Percentiles rank a stretch among this genome's conserved stretches.
Evolutionary conservation across 169 alveolate genomes (phyloP).

Genomic region (Eimeria brunetti): DNA sequence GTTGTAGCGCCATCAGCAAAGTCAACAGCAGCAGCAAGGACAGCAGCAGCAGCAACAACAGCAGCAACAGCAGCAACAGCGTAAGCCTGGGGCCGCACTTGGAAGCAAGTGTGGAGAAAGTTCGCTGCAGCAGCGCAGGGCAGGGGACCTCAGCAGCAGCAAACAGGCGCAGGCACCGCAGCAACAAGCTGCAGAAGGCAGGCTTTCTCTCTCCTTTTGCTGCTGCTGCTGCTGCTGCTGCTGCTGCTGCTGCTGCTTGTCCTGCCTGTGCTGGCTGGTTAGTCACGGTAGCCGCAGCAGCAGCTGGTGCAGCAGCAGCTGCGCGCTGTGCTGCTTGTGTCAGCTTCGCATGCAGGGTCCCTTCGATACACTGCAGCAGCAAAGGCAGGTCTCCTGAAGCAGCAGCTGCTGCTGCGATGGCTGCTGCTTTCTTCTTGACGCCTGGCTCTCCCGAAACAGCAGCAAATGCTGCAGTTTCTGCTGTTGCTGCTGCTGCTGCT

Average conservation of each 20-base stretch:
- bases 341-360: conserved; percentile 34
- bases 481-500: conserved; percentile 53
- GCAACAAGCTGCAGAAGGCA: conserved; percentile 35
- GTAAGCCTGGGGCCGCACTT: not conserved
- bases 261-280: conserved; percentile 18
- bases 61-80: not conserved
- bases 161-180: conserved; percentile 55
- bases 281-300: not conserved
- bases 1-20: not conserved
- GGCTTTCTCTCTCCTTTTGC: not conserved
- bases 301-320: conserved; percentile 1
- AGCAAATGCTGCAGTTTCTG: conserved; percentile 27
- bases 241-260: not conserved
- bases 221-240: not conserved
- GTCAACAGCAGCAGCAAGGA: not conserved
- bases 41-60: conserved; percentile 21
- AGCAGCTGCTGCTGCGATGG: conserved; percentile 53
- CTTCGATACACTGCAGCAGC: conserved; percentile 37
- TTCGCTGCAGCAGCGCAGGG: conserved; percentile 18
- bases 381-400: not conserved
- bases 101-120: conserved; percentile 13
- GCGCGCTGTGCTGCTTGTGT: conserved; percentile 41
- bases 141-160: conserved; percentile 58
- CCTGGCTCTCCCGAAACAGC: not conserved
- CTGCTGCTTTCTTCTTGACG: conserved; percentile 11